Evolutionary conservation across 1,284 basidiomycete species (phyloP), one percentile per base, ranked within the genome.

Genomic region (Ustilago bromivora): DNA sequence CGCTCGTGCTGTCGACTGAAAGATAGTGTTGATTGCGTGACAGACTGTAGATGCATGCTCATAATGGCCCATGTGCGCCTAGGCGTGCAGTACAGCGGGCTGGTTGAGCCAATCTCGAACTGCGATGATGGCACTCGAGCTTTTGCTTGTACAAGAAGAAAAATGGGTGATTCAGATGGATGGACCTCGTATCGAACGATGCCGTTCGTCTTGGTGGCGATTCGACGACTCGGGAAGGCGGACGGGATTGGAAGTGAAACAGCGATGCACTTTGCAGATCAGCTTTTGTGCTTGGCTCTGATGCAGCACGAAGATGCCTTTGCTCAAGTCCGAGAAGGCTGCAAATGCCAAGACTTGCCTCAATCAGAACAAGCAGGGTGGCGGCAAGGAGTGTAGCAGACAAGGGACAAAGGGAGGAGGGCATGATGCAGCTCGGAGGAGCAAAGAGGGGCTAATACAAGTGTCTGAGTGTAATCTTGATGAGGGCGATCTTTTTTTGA

Each of bases 381-480:
- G 9, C 28, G 28, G 41, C 31, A 31, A 57, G 23, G 15, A 32
- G 13, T 28, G 17, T 32, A 46, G 54, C 35, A 35, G 34, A 4
- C 4, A 40, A 46, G 43, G 13, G 40, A 17, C 15, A 41, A 41
- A 17, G 9, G 17, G 40, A 41, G 43, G 43, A 46, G 43, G 31
- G 10, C 8, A 47, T 36, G 59, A 55, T 73, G 71, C 66, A 64
- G 57, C 57, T 72, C 71, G 71, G 65, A 34, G 61, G 56, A 43
- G 57, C 31, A 38, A 38, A 23, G 31, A 43, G 32, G 28, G 49
- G 13, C 28, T 23, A 23, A 28, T 28, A 28, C 3, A 28, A 51
- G 49, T 32, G 49, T 31, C 23, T 7, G 46, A 28, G 23, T 51
- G 31, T 51, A 28, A 51, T 19, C 41, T 5, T 17, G 49, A 51